Base-by-base conservation (phyloP, 2,329 filamentous ascomycete species). In the Blastomyces parvus region DNA sequence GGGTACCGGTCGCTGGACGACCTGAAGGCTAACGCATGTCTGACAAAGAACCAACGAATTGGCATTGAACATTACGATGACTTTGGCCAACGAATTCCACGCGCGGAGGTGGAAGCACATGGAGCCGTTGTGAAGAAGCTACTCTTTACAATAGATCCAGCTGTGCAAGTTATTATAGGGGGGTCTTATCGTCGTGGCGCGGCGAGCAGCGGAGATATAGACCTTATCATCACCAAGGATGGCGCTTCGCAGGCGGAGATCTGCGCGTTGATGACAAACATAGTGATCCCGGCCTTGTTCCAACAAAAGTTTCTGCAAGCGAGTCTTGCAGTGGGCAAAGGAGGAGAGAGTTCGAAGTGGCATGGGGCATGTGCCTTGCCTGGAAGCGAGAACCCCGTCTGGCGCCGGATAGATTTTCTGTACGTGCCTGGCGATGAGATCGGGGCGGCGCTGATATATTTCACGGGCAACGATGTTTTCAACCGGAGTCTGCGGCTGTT, bases 381-480 rank as follows among this genome's bases (percentile, higher is more conserved):
- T 0, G 69, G 59, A 46, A 22, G 48, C 3, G 13, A 50, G 8
- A 78, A 71, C 65, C 78, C 79, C 0, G 73, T 83, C 0, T 96
- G 91, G 91, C 83, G 91, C 9, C 84, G 91, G 1, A 88, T 97
- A 65, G 92, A 97, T 72, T 83, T 97, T 25, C 79, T 97, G 1
- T 82, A 95, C 3, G 92, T 96, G 0, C 91, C 92, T 0, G 86
- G 86, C 68, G 80, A 83, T 1, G 87, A 96, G 74, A 81, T 91
- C 60, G 93, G 93, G 0, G 92, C 90, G 0, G 91, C 92, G 0
- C 73, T 97, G 65, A 83, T 97, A n/a, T 97, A 97, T 72, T 97
- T 97, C 71, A 97, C 93, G 0, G 93, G 93, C 0, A 94, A 97
- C 68, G 92, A 96, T 72, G 88, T 96, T 42, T 97, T 97, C 78